Percentiles rank a stretch among this genome's conserved stretches.
These are phyloP conservation scores for Ampelocalamus luodianensis DNA, from an alignment of 176 grass and related monocot genomes.

Conservation along the genomic window DNA sequence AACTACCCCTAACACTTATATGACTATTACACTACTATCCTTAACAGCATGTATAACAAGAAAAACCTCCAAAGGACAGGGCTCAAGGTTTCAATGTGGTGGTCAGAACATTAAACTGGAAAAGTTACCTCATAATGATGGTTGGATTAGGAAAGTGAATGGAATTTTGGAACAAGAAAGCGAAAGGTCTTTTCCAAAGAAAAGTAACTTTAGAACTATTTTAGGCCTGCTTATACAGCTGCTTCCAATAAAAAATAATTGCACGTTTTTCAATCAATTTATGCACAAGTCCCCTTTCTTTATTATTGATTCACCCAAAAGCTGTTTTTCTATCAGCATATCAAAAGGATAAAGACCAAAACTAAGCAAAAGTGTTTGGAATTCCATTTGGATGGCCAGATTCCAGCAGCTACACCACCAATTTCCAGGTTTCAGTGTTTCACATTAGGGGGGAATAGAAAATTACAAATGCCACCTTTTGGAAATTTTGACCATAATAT, in stretches of 20 bases:
- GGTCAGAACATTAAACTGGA: conserved; percentile 2
- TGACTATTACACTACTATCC: too few species aligned
- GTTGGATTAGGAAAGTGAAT: conserved; percentile 15
- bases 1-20: too few species aligned
- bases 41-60: background rate
- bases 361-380: background rate
- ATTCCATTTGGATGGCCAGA: background rate
- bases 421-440: background rate
- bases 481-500: background rate
- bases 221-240: background rate
- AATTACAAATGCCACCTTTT: conserved; percentile 7
- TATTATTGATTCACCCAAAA: conserved; percentile 12
- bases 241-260: background rate
- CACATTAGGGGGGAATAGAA: background rate
- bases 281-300: background rate
- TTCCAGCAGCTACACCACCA: background rate
- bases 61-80: background rate
- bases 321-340: background rate
- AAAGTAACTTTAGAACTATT: background rate
- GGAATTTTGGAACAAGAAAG: background rate
- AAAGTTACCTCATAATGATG: background rate
- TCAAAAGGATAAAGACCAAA: background rate
- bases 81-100: background rate
- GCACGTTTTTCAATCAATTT: background rate
- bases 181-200: background rate